Percentiles rank a stretch among this genome's conserved stretches.
These are phyloP conservation scores for Artemisia tridentata DNA, from an alignment of 129 eudicot genomes.

Conservation along the genomic window DNA sequence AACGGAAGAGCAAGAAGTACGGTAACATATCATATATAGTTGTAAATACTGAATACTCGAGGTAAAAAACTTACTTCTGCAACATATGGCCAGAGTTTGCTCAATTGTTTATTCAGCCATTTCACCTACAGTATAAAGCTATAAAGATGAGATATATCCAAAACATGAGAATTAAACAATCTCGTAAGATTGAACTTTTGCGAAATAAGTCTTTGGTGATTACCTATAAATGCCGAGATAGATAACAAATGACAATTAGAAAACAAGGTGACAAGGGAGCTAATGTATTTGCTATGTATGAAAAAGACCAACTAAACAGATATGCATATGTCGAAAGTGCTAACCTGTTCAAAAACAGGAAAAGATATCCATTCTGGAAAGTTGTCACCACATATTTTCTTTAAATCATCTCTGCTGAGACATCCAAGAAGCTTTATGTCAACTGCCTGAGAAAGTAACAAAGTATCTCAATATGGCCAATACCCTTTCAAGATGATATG, in stretches of 20 bases:
- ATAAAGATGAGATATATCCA: conserved; percentile 12
- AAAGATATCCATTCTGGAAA: conserved; percentile 97
- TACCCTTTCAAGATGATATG: not conserved
- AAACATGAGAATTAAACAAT: not conserved
- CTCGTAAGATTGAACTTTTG: not conserved
- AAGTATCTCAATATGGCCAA: conserved; percentile 10
- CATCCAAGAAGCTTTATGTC: conserved; percentile 83
- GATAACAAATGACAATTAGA: no score
- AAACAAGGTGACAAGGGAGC: not conserved
- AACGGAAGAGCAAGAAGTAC: not conserved
- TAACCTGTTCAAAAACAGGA: conserved; percentile 96
- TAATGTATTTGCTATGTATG: not conserved
- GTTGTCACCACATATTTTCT: conserved; percentile 90
- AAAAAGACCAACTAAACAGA: not conserved
- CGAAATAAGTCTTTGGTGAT: no score
- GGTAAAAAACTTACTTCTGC: conserved; percentile 69
- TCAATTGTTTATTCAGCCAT: conserved; percentile 90
- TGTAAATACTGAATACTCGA: not conserved
- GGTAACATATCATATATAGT: not conserved
- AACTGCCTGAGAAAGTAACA: conserved; percentile 67
- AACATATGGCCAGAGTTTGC: conserved; percentile 93
- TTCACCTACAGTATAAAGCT: conserved; percentile 67
- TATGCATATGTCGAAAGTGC: conserved; percentile 14
- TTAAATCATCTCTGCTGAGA: conserved; percentile 82
- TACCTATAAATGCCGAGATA: no score